phyloP scores from a whole-genome alignment of 2,329 filamentous ascomycete species.

The Xylariaceae sp. region DNA sequence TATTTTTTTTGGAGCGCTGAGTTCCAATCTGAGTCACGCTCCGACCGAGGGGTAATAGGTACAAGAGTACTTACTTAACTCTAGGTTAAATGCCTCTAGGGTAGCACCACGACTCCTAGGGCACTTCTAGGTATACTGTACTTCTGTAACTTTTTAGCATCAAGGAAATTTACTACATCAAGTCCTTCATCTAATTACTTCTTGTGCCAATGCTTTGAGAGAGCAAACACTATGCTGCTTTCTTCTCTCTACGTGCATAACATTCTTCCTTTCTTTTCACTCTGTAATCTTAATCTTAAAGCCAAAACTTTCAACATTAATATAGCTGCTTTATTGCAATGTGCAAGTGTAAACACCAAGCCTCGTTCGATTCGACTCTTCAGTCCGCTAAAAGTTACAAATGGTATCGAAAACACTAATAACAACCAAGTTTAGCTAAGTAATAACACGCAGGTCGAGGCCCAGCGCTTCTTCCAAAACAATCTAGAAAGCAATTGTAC shows the following conservation, averaged over 20 bases:
- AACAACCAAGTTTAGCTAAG: slow-evolving; percentile 8
- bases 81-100: too few species aligned
- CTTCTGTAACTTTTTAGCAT: too few species aligned
- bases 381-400: slow-evolving; percentile 16
- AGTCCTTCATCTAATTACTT: too few species aligned
- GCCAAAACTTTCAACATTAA: background rate
- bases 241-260: background rate
- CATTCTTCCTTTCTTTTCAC: background rate
- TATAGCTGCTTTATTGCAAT: background rate
- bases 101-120: too few species aligned
- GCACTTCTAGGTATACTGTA: too few species aligned
- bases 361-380: background rate
- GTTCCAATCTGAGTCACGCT: too few species aligned
- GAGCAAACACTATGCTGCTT: too few species aligned
- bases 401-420: slow-evolving; percentile 23
- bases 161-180: too few species aligned
- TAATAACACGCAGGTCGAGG: background rate
- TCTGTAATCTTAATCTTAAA: background rate
- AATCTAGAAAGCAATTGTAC: background rate
- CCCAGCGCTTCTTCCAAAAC: background rate
- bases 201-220: too few species aligned
- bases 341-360: background rate
- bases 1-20: too few species aligned
- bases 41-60: too few species aligned
- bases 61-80: too few species aligned